Base-by-base conservation (phyloP, 495 filamentous ascomycete genomes). In the Clavariopsis aquatica region DNA sequence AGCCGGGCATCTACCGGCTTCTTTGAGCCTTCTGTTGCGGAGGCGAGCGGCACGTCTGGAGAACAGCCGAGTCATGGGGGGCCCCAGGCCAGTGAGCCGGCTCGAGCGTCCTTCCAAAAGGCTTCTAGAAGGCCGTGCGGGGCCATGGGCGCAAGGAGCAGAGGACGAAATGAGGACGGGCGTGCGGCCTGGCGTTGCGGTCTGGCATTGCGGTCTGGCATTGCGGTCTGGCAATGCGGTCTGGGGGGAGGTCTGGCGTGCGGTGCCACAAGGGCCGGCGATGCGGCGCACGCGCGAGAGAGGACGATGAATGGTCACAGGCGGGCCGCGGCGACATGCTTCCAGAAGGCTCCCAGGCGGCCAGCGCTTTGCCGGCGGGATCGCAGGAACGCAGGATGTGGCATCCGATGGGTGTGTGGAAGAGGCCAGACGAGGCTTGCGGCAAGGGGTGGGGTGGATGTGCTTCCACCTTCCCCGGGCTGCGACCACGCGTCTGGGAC, bases 41-140 rank as follows among this genome's bases (percentile, higher is more conserved):
- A 17, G 51, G 26, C 28, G 45, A 27, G 54, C 62, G 43, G 31
- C 53, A 46, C 51, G 38, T 54, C 38, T 51, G 43, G 23, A 29
- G 41, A 17, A 19, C 51, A 36, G 19, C 34, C 31, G 54, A 65
- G 41, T 65, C 53, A 54, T 49, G 31, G 26, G 13, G 7, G 27
- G 12, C 26, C 19, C 49, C 36, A 24, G 20, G 4, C 22, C 8
- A 46, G 41, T 28, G 36, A 27, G 28, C 9, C 49, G 31, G 63
- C 63, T 60, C 63, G 56, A 66, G 63, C 63, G 63, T 43, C 63
- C 63, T 66, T 66, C 63, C 36, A 46, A 49, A n/a, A 49, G 57
- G 54, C 38, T 34, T 52, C n/a, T 41, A 45, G 17, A 43, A 22
- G 19, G 62, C 51, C 9, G 52, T 52, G 59, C 55, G 43, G 45